These are phyloP conservation scores for Pyrenochaeta sp. DNA, from an alignment of 2,329 filamentous ascomycete species.

Conservation along the genomic window DNA sequence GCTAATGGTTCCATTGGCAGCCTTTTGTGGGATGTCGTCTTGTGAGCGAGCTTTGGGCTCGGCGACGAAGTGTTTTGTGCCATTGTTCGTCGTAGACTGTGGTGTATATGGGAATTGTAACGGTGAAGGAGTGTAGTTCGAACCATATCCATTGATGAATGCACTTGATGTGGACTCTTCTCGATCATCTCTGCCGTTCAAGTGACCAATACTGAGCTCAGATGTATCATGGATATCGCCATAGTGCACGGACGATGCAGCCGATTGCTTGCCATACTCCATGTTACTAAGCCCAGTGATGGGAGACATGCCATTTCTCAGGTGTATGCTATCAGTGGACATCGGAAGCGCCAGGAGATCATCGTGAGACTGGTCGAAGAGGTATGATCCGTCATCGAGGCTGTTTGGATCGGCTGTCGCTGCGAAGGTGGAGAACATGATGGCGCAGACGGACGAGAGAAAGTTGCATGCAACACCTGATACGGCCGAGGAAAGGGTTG, in stretches of 20 bases:
- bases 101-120: conserved; percentile 36
- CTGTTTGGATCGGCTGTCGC: conserved; percentile 41
- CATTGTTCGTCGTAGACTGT: conserved; percentile 26
- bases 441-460: conserved; percentile 18
- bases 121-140: conserved; percentile 38
- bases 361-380: conserved; percentile 43
- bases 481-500: conserved; percentile 28
- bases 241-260: conserved; percentile 49
- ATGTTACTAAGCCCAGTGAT: conserved; percentile 46
- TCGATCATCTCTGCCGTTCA: conserved; percentile 39
- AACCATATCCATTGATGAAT: conserved; percentile 35
- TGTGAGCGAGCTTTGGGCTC: conserved; percentile 19
- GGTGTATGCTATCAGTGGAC: conserved; percentile 40
- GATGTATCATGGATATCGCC: conserved; percentile 47
- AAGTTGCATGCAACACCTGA: conserved; percentile 40
- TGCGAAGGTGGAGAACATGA: conserved; percentile 47
- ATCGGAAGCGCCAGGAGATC: conserved; percentile 42
- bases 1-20: conserved; percentile 14
- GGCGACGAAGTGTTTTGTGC: conserved; percentile 13
- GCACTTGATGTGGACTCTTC: conserved; percentile 41
- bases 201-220: conserved; percentile 42
- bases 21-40: conserved; percentile 12
- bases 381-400: conserved; percentile 44
- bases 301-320: conserved; percentile 41
- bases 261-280: conserved; percentile 49